phyloP scores from a whole-genome alignment of 176 grass and related monocot species.

The Juncus effusus region DNA sequence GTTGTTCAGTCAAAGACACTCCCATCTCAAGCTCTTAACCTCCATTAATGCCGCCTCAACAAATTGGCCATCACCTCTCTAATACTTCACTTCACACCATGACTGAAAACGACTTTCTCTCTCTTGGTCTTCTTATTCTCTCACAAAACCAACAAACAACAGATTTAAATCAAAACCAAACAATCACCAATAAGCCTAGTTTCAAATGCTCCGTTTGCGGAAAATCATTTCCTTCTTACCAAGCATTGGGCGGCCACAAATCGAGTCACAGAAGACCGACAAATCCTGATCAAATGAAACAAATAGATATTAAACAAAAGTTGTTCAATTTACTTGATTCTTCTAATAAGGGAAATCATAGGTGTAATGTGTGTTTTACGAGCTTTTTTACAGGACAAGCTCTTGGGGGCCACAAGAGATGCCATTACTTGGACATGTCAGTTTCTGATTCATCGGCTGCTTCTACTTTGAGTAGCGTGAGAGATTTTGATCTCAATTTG shows the following conservation, averaged over 20 bases:
- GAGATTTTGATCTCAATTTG: conserved; percentile 84
- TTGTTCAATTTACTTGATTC: neutral
- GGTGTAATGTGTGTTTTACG: conserved; percentile 54
- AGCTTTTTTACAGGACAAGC: conserved; percentile 74
- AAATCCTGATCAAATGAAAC: conserved; percentile 1
- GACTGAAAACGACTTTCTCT: conserved; percentile 54
- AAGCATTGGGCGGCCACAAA: conserved; percentile 82
- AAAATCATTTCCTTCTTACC: conserved; percentile 68
- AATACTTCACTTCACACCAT: conserved; percentile 28
- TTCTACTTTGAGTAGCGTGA: conserved; percentile 29
- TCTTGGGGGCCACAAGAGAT: conserved; percentile 85
- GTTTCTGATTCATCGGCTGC: conserved; percentile 18
- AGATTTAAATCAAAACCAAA: neutral
- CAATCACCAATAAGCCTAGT: neutral
- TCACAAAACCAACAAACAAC: neutral
- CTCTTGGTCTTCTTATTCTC: conserved; percentile 48
- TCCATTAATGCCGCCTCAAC: conserved; percentile 21
- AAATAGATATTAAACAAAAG: neutral
- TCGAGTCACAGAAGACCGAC: conserved; percentile 58
- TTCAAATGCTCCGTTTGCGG: conserved; percentile 64
- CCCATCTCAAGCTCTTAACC: neutral
- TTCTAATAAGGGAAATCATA: conserved; percentile 32
- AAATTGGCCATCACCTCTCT: neutral
- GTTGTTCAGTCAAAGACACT: conserved; percentile 1
- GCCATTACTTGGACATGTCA: conserved; percentile 67